Evolutionary conservation across 768 basidiomycete genomes (phyloP).

Genomic region (Scleroderma citrinum): DNA sequence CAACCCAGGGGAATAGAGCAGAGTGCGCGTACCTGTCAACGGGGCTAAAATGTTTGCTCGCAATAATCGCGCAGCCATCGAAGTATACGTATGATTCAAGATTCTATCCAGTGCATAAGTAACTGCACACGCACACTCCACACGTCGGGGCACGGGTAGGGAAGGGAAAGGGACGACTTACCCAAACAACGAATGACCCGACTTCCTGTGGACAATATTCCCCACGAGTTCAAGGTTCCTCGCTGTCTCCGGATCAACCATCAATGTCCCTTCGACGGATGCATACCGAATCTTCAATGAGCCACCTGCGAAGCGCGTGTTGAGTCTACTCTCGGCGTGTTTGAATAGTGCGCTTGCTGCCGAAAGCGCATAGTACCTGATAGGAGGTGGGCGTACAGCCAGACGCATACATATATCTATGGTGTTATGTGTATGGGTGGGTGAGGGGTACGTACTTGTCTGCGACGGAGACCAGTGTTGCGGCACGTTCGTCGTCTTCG

Average conservation of each 20-base stretch:
- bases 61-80: constrained; percentile 83
- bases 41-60: constrained; percentile 80
- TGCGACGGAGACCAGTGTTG: constrained; percentile 68
- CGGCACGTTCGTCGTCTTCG: constrained; percentile 77
- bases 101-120: constrained; percentile 34
- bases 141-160: too few species aligned
- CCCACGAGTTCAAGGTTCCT: constrained; percentile 84
- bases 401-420: too few species aligned
- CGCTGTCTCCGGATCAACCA: constrained; percentile 88
- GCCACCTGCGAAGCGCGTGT: constrained; percentile 60
- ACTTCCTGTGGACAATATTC: constrained; percentile 65
- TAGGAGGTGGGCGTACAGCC: too few species aligned
- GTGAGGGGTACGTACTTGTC: constrained; percentile 74
- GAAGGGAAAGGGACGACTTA: constrained; percentile 24
- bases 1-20: background rate
- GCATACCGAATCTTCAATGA: constrained; percentile 73
- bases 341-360: constrained; percentile 86
- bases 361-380: constrained; percentile 84
- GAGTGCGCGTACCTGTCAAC: constrained; percentile 50
- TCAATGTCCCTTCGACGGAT: constrained; percentile 86
- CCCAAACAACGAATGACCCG: constrained; percentile 76
- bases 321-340: constrained; percentile 64
- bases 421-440: too few species aligned
- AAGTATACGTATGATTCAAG: constrained; percentile 79
- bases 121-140: background rate